Percentiles rank a stretch among this genome's conserved stretches.
Conservation (phyloP, 805 yeast species). For the Ogataea polymorpha region DNA sequence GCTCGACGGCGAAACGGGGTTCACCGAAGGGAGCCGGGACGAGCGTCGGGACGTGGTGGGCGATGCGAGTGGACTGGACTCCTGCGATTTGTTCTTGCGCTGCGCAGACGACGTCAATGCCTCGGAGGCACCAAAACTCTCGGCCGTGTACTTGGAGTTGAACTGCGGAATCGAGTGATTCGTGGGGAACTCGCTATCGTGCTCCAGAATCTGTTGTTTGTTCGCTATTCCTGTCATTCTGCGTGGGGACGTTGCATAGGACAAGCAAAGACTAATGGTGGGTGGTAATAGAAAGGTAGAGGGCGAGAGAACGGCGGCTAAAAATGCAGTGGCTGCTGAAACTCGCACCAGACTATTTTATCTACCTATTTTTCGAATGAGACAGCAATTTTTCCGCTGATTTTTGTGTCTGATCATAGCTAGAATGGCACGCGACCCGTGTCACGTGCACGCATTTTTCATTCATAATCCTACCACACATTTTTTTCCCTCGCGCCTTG, state of each 20-base stretch:
- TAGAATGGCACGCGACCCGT: not conserved
- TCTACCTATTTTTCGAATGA: not conserved
- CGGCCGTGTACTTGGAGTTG: conserved; percentile 17
- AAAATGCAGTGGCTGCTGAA: not conserved
- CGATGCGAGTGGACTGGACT: conserved; percentile 14
- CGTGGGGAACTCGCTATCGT: conserved; percentile 7
- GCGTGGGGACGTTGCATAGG: not conserved
- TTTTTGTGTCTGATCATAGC: not conserved
- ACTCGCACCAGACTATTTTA: not conserved
- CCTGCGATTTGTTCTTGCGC: conserved; percentile 8
- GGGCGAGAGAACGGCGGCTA: not conserved
- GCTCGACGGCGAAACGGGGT: conserved; percentile 18
- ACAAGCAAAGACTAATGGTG: not conserved
- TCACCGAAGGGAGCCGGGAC: conserved; percentile 10
- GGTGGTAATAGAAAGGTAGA: not conserved
- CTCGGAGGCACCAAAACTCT: conserved; percentile 5
- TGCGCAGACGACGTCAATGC: not conserved
- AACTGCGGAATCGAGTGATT: conserved; percentile 14
- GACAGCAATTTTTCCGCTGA: not conserved
- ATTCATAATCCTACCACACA: too few relatives aligned
- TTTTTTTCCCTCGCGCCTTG: not conserved
- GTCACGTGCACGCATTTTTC: not conserved
- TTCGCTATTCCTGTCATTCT: conserved; percentile 6
- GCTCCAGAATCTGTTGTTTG: conserved; percentile 1
- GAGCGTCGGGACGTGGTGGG: conserved; percentile 23